phyloP scores from a whole-genome alignment of 257 asterid genomes.

The Rubia yunnanensis region DNA sequence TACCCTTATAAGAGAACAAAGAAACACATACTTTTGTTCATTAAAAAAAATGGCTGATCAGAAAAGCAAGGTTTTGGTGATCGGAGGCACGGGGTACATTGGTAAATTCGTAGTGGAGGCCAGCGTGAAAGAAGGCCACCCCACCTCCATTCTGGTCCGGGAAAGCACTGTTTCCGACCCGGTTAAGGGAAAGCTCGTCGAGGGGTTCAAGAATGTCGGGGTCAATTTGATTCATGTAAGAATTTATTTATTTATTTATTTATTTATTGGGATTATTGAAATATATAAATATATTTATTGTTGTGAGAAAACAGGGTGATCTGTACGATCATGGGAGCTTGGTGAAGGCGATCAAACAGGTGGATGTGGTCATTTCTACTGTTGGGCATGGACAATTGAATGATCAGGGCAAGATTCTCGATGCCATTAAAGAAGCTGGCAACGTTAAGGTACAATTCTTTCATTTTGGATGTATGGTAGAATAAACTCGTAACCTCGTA shows the following conservation, averaged over 20 bases:
- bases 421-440: conserved; percentile 70
- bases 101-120: conserved; percentile 76
- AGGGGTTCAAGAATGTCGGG: conserved; percentile 53
- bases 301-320: conserved; percentile 36
- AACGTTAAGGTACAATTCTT: conserved; percentile 43
- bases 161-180: conserved; percentile 51
- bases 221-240: conserved; percentile 52
- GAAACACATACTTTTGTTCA: not conserved
- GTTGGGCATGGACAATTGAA: conserved; percentile 40
- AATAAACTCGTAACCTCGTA: too few relatives aligned
- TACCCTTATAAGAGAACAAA: not conserved
- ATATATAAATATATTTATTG: not conserved
- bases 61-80: conserved; percentile 71
- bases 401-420: conserved; percentile 54
- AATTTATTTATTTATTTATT: too few relatives aligned
- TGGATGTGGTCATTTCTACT: conserved; percentile 62
- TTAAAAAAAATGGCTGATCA: conserved; percentile 35
- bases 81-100: conserved; percentile 83
- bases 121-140: conserved; percentile 54
- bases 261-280: not conserved
- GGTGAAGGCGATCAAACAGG: conserved; percentile 57
- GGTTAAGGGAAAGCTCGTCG: conserved; percentile 46
- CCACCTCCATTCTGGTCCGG: conserved; percentile 60
- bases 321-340: conserved; percentile 47
- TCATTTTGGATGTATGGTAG: too few relatives aligned